These are phyloP conservation scores for Immersiella caudata DNA, from an alignment of 495 filamentous ascomycete genomes.

Conservation along the genomic window DNA sequence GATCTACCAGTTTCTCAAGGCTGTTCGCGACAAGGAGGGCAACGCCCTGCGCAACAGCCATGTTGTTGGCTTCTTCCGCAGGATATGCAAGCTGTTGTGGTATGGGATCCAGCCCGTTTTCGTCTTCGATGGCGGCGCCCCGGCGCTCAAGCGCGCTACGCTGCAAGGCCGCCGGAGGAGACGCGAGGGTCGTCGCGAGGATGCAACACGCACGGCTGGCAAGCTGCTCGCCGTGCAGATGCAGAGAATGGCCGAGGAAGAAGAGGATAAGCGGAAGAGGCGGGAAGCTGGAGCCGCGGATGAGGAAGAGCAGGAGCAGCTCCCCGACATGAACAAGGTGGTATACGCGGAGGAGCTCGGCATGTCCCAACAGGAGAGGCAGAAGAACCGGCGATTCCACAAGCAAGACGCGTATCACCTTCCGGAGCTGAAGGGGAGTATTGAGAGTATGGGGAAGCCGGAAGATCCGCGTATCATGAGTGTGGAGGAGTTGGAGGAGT, in stretches of 20 bases:
- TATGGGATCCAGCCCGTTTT: conserved; percentile 97
- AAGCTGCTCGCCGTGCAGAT: conserved; percentile 91
- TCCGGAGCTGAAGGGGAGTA: conserved; percentile 73
- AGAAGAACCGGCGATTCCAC: conserved; percentile 74
- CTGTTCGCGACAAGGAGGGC: conserved; percentile 96
- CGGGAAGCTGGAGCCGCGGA: conserved; percentile 39
- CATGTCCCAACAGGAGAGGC: conserved; percentile 77
- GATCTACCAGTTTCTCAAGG: conserved; percentile 99
- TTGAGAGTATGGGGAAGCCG: conserved; percentile 82
- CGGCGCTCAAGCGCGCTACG: conserved; percentile 87
- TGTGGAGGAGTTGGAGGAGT: conserved; percentile 87
- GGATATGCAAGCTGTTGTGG: conserved; percentile 95
- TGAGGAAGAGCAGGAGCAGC: conserved; percentile 63
- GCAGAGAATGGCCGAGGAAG: conserved; percentile 84
- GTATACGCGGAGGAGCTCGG: conserved; percentile 88
- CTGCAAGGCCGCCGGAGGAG: conserved; percentile 75
- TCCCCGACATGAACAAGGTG: conserved; percentile 64
- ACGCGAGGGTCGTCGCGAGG: conserved; percentile 86
- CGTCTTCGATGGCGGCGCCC: conserved; percentile 96
- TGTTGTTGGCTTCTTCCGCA: conserved; percentile 94
- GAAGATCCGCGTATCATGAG: conserved; percentile 96
- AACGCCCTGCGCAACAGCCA: conserved; percentile 95
- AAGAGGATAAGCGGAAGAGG: conserved; percentile 64
- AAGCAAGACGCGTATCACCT: conserved; percentile 95
- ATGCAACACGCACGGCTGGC: conserved; percentile 88